phyloP scores from a whole-genome alignment of 805 yeast genomes.

The Yarrowia sp. region DNA sequence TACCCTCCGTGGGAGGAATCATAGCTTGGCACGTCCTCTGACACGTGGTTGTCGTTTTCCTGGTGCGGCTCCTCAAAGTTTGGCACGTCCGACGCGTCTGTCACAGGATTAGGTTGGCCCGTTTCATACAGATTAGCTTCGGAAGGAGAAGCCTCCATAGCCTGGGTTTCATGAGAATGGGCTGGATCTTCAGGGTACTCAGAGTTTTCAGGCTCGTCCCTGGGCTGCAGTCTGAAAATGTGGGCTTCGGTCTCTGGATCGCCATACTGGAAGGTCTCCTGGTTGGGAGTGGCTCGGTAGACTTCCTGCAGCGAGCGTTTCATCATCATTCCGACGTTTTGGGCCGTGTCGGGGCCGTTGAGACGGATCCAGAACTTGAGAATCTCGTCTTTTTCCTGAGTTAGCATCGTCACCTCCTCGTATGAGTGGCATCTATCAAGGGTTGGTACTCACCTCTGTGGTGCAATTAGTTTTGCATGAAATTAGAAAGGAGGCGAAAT shows the following conservation, averaged over 20 bases:
- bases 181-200: neutral
- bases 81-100: conserved; percentile 17
- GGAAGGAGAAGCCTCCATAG: neutral
- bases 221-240: conserved; percentile 10
- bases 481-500: conserved; percentile 30
- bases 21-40: conserved; percentile 20
- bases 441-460: conserved; percentile 19
- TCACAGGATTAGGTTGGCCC: conserved; percentile 22
- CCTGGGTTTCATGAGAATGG: neutral
- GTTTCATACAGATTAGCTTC: conserved; percentile 13
- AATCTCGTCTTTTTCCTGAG: conserved; percentile 35
- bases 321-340: conserved; percentile 15
- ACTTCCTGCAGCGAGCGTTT: conserved; percentile 25
- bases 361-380: conserved; percentile 36
- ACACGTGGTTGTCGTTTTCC: neutral
- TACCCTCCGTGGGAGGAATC: neutral
- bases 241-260: conserved; percentile 24
- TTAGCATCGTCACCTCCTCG: neutral
- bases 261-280: conserved; percentile 30
- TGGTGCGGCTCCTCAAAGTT: conserved; percentile 13
- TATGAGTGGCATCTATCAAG: neutral
- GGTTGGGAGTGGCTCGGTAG: neutral
- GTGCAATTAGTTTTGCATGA: conserved; percentile 30
- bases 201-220: neutral
- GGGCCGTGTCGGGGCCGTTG: conserved; percentile 6